Conservation (phyloP, 176 grass and related monocot genomes). For the Puccinellia tenuiflora region DNA sequence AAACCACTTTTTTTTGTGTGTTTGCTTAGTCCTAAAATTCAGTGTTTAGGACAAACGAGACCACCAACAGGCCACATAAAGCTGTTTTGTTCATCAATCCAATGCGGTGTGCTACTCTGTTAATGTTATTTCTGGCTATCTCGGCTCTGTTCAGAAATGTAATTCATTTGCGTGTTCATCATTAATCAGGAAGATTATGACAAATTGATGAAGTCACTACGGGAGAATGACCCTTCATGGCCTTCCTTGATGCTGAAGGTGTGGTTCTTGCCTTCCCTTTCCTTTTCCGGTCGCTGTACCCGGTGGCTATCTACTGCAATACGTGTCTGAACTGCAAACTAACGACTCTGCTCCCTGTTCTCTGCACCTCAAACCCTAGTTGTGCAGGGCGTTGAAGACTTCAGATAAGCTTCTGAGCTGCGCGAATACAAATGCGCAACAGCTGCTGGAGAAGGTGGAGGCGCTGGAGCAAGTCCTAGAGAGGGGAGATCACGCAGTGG, state of each 20-base stretch:
- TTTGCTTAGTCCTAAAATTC: neutral
- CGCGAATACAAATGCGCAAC: neutral
- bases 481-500: neutral
- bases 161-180: neutral
- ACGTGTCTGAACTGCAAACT: neutral
- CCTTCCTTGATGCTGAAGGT: slow-evolving; percentile 45
- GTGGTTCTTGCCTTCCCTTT: neutral
- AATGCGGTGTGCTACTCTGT: neutral
- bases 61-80: neutral
- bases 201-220: slow-evolving; percentile 36
- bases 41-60: neutral
- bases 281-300: neutral
- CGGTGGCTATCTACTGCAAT: neutral
- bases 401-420: slow-evolving; percentile 38
- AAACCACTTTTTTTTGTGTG: too few relatives aligned
- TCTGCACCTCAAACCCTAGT: neutral
- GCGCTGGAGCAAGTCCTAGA: slow-evolving; percentile 20
- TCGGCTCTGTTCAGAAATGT: neutral
- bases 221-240: slow-evolving; percentile 43
- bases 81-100: neutral
- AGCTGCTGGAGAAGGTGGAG: slow-evolving; percentile 31
- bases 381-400: slow-evolving; percentile 26
- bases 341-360: neutral
- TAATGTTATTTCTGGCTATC: neutral
- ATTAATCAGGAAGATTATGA: slow-evolving; percentile 39